Conservation (phyloP, 805 yeast genomes). For the Candida tibetensis region DNA sequence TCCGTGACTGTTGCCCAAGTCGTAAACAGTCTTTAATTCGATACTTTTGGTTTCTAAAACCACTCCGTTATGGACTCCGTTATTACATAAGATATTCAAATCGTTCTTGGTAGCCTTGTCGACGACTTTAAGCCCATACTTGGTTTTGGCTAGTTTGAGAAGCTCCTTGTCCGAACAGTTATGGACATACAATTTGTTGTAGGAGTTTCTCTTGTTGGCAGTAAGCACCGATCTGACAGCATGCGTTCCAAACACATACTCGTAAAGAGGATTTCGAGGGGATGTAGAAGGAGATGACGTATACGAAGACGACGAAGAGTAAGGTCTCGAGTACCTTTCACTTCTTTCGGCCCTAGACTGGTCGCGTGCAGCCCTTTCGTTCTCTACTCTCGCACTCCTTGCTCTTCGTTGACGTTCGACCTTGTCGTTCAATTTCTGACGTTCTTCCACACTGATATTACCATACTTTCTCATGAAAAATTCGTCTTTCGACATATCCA, state of each 20-base stretch:
- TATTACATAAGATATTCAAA: conserved; percentile 56
- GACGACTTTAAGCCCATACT: conserved; percentile 37
- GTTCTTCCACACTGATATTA: conserved; percentile 23
- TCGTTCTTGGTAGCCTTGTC: conserved; percentile 45
- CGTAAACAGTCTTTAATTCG: conserved; percentile 25
- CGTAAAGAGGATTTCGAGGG: conserved; percentile 26
- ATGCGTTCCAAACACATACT: conserved; percentile 74
- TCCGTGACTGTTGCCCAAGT: conserved; percentile 20
- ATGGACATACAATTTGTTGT: conserved; percentile 50
- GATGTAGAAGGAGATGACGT: background rate
- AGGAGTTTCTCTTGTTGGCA: conserved; percentile 51
- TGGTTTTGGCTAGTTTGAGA: conserved; percentile 41
- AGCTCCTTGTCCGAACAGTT: conserved; percentile 44
- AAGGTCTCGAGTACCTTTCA: background rate
- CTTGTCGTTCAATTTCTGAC: conserved; percentile 26
- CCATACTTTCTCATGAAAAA: conserved; percentile 38
- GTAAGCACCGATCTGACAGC: conserved; percentile 69
- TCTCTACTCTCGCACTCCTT: conserved; percentile 22
- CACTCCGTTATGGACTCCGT: conserved; percentile 79
- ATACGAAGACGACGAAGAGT: background rate
- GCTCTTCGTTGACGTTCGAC: conserved; percentile 30
- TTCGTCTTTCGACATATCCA: conserved; percentile 36
- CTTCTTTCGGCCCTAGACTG: conserved; percentile 3
- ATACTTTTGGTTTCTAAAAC: conserved; percentile 67
- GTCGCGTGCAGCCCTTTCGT: conserved; percentile 15